A percentile compares a stretch with the other conserved stretches of the same genome.
phyloP scores from a whole-genome alignment of 148 eudicot species.

The Selenicereus undatus region DNA sequence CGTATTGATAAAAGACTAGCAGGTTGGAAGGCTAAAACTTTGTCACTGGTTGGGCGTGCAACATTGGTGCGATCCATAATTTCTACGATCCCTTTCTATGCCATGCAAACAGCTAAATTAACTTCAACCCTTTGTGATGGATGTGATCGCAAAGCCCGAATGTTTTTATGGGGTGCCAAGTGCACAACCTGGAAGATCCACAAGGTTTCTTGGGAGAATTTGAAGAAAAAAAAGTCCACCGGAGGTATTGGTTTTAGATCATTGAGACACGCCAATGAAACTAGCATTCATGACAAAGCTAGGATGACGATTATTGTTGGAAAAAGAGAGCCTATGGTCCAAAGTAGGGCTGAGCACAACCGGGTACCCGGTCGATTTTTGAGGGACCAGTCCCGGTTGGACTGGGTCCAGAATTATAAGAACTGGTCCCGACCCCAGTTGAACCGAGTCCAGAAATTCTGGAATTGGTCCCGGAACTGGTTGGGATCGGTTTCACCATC shows the following conservation, averaged over 20 bases:
- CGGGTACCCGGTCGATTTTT: too few species aligned
- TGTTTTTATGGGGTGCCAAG: background rate
- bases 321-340: background rate
- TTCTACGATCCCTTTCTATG: background rate
- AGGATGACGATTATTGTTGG: background rate
- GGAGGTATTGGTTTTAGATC: background rate
- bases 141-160: background rate
- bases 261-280: slow-evolving; percentile 5
- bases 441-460: too few species aligned
- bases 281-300: background rate
- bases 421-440: too few species aligned
- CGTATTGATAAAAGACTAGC: too few species aligned
- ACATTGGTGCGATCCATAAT: background rate
- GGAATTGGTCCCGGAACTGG: too few species aligned
- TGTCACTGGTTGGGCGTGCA: too few species aligned
- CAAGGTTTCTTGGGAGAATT: background rate
- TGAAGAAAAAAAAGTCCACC: background rate
- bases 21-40: too few species aligned
- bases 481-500: too few species aligned
- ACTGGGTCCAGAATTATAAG: too few species aligned
- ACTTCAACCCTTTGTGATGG: background rate
- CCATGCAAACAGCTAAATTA: background rate
- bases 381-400: too few species aligned
- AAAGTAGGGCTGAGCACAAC: too few species aligned
- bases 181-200: background rate